phyloP scores from a whole-genome alignment of 176 grass and related monocot species.

The Cenchrus purpureus region DNA sequence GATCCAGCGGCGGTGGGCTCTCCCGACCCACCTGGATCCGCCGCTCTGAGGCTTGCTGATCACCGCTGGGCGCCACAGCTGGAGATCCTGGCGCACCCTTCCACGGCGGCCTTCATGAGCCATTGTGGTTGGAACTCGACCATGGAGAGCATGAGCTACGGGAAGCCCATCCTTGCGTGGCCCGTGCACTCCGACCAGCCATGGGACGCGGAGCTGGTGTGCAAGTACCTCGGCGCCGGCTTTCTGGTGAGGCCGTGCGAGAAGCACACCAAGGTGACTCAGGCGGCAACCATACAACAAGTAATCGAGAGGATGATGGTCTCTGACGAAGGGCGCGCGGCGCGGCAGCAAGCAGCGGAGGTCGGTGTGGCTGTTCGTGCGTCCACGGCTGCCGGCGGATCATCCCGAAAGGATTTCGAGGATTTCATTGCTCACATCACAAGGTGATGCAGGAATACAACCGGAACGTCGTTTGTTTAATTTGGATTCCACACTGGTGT shows the following conservation, averaged over 20 bases:
- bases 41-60: conserved; percentile 45
- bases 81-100: conserved; percentile 53
- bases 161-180: conserved; percentile 51
- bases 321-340: neutral
- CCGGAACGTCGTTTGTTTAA: no score
- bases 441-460: neutral
- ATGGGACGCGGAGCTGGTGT: conserved; percentile 5
- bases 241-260: neutral
- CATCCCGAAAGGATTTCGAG: neutral
- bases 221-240: neutral
- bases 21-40: no score
- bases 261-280: neutral
- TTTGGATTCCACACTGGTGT: no score
- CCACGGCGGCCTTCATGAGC: conserved; percentile 65
- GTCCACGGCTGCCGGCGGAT: neutral
- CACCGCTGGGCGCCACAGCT: conserved; percentile 65
- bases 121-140: conserved; percentile 83
- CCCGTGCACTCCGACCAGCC: conserved; percentile 61
- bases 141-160: conserved; percentile 65
- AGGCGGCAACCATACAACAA: neutral
- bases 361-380: neutral
- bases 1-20: no score
- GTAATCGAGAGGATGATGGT: neutral
- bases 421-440: neutral
- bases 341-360: no score